These are phyloP conservation scores for Agapanthus africanus DNA, from an alignment of 106 monocot genomes.

Conservation along the genomic window DNA sequence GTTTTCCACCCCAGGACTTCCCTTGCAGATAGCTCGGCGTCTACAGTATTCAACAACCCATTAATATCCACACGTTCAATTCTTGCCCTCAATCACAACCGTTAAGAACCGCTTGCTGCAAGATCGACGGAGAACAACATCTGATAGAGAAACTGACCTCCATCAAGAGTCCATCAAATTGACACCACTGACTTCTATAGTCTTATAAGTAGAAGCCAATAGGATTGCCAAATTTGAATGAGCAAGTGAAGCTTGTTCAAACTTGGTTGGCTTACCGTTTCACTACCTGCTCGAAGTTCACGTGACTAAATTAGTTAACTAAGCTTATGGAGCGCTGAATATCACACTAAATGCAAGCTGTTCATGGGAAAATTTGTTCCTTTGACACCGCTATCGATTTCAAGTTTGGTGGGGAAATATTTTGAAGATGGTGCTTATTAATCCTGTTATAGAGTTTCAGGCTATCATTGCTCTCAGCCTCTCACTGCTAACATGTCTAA, in stretches of 20 bases:
- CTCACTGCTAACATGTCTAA: background rate
- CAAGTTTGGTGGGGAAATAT: background rate
- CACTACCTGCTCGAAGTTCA: background rate
- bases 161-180: background rate
- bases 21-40: too few species aligned
- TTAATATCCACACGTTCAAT: too few species aligned
- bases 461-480: too few species aligned
- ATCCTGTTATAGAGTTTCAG: too few species aligned
- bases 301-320: background rate
- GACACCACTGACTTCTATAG: background rate
- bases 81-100: too few species aligned
- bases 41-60: too few species aligned
- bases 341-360: background rate
- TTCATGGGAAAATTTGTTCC: background rate
- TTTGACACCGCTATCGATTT: background rate
- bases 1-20: too few species aligned
- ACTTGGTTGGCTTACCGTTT: background rate
- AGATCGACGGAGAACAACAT: too few species aligned
- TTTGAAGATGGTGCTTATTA: background rate
- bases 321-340: background rate
- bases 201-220: background rate
- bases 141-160: too few species aligned
- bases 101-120: too few species aligned
- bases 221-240: background rate
- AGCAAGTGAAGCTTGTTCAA: background rate